phyloP scores from a whole-genome alignment of 108 stramenopile species.

The Fragilaria radians region DNA sequence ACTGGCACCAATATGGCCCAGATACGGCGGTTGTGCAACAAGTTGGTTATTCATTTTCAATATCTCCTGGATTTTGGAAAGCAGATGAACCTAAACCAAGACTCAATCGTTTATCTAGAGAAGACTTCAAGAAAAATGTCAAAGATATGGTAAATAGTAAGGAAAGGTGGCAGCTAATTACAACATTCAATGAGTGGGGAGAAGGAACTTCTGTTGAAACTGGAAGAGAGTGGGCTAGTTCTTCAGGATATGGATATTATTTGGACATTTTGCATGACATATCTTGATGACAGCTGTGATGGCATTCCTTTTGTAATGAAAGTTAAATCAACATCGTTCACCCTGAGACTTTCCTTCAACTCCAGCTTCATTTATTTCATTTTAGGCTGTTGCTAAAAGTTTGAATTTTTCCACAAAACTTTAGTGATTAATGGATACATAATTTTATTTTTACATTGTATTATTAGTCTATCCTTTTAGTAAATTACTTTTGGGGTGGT shows the following conservation, averaged over 20 bases:
- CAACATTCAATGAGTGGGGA: conserved; percentile 28
- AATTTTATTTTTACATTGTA: too few relatives aligned
- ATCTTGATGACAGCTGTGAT: too few relatives aligned
- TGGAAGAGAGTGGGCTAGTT: conserved; percentile 20
- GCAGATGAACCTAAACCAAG: conserved; percentile 11
- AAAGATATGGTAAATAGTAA: conserved; percentile 21
- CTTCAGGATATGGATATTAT: conserved; percentile 20
- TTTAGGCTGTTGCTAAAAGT: too few relatives aligned
- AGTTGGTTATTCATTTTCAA: conserved; percentile 15
- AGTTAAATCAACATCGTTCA: too few relatives aligned
- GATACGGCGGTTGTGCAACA: background rate
- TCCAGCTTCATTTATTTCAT: too few relatives aligned
- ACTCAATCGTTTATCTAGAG: conserved; percentile 4
- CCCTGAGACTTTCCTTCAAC: too few relatives aligned
- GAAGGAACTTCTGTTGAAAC: conserved; percentile 26
- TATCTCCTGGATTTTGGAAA: conserved; percentile 33
- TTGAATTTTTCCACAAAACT: too few relatives aligned
- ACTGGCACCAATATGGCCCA: conserved; percentile 26
- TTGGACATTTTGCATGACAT: conserved; percentile 25
- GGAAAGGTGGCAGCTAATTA: conserved; percentile 27
- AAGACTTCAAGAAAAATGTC: conserved; percentile 15
- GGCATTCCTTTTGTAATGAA: too few relatives aligned
- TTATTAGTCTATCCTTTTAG: too few relatives aligned
- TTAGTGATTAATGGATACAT: too few relatives aligned
- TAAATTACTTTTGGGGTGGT: too few relatives aligned